A percentile compares a stretch with the other conserved stretches of the same genome.
Evolutionary conservation across 495 filamentous ascomycete genomes (phyloP).

Genomic region (Cenococcum geophilum): DNA sequence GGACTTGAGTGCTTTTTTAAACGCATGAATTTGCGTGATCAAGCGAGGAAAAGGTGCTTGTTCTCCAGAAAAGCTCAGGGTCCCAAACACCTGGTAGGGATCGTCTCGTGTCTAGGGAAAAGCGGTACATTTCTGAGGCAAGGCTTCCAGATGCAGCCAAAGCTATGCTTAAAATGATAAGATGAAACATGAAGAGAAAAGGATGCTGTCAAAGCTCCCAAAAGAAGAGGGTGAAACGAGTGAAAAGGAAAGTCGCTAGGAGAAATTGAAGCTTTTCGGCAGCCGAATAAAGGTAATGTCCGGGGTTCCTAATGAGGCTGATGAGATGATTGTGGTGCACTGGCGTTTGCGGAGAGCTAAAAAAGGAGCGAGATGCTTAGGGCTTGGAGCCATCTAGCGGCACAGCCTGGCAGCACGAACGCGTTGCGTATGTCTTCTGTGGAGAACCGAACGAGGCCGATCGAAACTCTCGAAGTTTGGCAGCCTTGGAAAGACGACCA

Average conservation of each 20-base stretch:
- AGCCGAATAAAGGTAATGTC: conserved; percentile 1
- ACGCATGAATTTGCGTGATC: neutral
- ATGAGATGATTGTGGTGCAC: neutral
- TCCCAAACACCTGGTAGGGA: neutral
- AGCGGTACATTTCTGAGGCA: neutral
- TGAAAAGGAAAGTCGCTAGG: conserved; percentile 1
- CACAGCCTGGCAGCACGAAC: neutral
- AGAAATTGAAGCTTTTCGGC: conserved; percentile 4
- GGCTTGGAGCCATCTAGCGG: neutral
- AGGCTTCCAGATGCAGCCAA: neutral
- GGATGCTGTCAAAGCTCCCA: neutral
- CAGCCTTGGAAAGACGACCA: neutral
- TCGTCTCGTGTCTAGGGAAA: neutral
- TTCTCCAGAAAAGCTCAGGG: too few relatives aligned
- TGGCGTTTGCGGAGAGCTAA: neutral
- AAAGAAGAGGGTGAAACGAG: conserved; percentile 1
- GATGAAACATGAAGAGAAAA: conserved; percentile 3
- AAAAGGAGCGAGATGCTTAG: neutral
- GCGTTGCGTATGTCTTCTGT: neutral
- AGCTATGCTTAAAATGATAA: neutral
- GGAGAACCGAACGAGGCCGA: neutral
- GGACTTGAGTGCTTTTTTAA: neutral
- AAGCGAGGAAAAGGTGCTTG: too few relatives aligned
- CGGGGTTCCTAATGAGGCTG: neutral
- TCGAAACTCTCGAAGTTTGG: neutral